Conservation (phyloP, 2,329 filamentous ascomycete genomes). For the Paracamarosporium sp. region DNA sequence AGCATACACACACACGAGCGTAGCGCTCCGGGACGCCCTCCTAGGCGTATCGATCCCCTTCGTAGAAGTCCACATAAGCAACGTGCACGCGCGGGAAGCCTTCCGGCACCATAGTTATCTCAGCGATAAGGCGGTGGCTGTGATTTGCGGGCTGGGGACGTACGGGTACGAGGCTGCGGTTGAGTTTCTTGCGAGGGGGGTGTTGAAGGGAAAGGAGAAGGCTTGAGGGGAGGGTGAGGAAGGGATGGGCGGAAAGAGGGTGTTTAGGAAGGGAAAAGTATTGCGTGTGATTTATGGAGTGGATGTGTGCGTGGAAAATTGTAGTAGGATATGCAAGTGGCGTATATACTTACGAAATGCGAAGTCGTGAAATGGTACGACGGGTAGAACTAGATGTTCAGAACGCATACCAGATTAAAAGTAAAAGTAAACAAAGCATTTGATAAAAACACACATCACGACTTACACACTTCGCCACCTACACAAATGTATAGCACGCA, state of each 20-base stretch:
- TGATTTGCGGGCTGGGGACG: slow-evolving; percentile 70
- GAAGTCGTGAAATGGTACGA: too few species aligned
- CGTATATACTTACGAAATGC: too few species aligned
- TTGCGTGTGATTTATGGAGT: too few species aligned
- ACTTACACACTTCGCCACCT: too few species aligned
- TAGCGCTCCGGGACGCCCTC: slow-evolving; percentile 77
- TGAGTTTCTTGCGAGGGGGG: slow-evolving; percentile 46
- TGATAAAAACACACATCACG: neutral
- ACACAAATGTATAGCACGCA: too few species aligned
- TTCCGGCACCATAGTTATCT: slow-evolving; percentile 75
- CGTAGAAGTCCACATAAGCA: slow-evolving; percentile 78
- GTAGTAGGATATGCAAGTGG: too few species aligned
- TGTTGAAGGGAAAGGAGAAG: slow-evolving; percentile 34
- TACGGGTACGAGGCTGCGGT: slow-evolving; percentile 57
- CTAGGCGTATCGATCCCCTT: slow-evolving; percentile 74
- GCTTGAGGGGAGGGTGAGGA: neutral
- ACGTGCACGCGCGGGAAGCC: slow-evolving; percentile 74
- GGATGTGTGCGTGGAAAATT: too few species aligned
- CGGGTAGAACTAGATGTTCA: too few species aligned
- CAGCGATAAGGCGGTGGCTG: slow-evolving; percentile 75
- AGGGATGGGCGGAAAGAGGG: neutral
- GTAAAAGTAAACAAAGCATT: too few species aligned
- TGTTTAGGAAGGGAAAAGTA: neutral
- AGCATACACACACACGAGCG: slow-evolving; percentile 77
- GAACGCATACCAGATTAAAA: too few species aligned